Evolutionary conservation across 1,284 basidiomycete genomes (phyloP).

Genomic region (Leccinum pachyderme): DNA sequence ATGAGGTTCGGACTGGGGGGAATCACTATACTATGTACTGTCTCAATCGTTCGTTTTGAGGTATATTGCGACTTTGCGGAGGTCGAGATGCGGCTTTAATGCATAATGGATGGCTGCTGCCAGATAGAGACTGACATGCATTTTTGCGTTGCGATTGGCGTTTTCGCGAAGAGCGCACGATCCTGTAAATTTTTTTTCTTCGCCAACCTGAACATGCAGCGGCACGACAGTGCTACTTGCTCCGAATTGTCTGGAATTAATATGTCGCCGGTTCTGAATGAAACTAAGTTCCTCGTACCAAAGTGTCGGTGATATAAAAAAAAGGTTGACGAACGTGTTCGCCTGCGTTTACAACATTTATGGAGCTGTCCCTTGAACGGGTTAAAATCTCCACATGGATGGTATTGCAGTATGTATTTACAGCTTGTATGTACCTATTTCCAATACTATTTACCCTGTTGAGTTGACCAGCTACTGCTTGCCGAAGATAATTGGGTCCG

Average conservation of each 20-base stretch:
- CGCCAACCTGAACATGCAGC: not conserved
- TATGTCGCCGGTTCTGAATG: not conserved
- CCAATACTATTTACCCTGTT: not conserved
- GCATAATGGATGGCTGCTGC: conserved; percentile 4
- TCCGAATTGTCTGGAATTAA: not conserved
- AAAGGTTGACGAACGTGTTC: conserved; percentile 3
- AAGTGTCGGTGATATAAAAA: conserved; percentile 11
- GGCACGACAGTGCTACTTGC: too few species aligned
- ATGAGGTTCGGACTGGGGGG: conserved; percentile 1
- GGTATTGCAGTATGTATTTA: not conserved
- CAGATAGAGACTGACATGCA: not conserved
- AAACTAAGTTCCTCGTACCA: conserved; percentile 10
- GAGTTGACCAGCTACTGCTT: not conserved
- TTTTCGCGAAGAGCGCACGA: not conserved
- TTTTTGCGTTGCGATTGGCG: not conserved
- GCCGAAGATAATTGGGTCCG: not conserved
- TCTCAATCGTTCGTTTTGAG: conserved; percentile 10
- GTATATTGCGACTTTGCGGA: conserved; percentile 16
- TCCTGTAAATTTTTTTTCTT: not conserved
- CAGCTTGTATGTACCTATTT: too few species aligned
- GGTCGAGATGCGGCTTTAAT: not conserved
- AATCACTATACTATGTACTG: not conserved
- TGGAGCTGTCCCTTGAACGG: conserved; percentile 1
- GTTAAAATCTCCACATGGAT: not conserved
- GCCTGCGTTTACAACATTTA: not conserved